phyloP scores from a whole-genome alignment of 768 basidiomycete species.

The Boletellus emodensis region DNA sequence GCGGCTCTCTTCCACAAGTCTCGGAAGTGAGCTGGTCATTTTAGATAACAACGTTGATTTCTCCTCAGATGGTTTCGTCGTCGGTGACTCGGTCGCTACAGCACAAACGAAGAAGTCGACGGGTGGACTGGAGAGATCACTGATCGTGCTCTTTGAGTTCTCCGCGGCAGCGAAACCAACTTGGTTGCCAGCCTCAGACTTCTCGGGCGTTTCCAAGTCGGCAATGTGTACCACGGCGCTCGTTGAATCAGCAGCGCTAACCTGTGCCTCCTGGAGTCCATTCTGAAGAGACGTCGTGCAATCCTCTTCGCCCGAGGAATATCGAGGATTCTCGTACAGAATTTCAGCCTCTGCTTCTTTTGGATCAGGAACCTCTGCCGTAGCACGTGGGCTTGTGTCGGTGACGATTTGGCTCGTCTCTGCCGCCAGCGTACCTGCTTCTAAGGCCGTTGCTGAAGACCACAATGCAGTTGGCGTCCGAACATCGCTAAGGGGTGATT shows the following conservation, averaged over 20 bases:
- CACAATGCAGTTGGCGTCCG: not conserved
- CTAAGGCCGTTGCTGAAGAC: not conserved
- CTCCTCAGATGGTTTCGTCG: not conserved
- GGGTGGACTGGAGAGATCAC: not conserved
- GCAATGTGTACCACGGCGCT: not conserved
- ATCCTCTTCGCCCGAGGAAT: not conserved
- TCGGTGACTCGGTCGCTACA: not conserved
- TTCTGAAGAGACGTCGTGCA: not conserved
- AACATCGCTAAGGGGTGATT: not conserved
- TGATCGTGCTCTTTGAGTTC: not conserved
- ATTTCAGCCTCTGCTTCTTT: not conserved
- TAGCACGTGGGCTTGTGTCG: not conserved
- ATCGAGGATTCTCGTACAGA: conserved; percentile 2
- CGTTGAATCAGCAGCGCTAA: not conserved
- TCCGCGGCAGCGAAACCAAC: not conserved
- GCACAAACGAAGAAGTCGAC: not conserved
- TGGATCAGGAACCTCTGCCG: not conserved
- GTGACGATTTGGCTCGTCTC: not conserved
- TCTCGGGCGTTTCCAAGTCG: not conserved
- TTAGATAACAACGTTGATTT: not conserved
- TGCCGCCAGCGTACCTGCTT: not conserved
- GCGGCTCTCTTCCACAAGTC: not conserved
- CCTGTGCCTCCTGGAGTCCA: not conserved
- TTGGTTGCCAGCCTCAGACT: not conserved
- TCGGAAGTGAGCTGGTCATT: not conserved